Evolutionary conservation across 2,329 filamentous ascomycete genomes (phyloP), one percentile per base, ranked within the genome.

Genomic region (Amylocarpus encephaloides): DNA sequence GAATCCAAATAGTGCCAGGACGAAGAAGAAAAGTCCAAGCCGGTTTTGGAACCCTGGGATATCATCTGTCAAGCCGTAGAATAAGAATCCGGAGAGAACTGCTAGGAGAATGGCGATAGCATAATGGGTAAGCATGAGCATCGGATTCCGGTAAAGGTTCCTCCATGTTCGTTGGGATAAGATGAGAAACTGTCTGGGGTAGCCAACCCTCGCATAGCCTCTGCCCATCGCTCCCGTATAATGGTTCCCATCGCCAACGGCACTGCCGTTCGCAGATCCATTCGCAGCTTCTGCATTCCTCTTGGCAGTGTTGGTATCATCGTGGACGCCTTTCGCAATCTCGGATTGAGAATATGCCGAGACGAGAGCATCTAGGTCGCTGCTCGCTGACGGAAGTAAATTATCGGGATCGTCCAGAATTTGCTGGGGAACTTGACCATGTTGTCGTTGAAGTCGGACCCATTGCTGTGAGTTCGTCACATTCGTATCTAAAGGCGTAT

Each of bases 91-190:
- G 1, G 92, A 91, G 51, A 98, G 86, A 5, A 97, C 92, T 1
- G 91, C 93, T 5, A 98, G 79, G 0, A 97, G 72, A 53, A 98
- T 97, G 6, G 93, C 90, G 59, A 96, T 97, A 34, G 93, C 93
- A 66, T 97, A 98, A 70, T 98, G 93, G 0, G 91, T 96, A 51
- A 98, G 79, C 93, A 98, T 98, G 52, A 98, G 74, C 80, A 97
- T 91, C 1, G 93, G 93, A 67, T 98, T 96, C 50, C 93, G 84
- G 73, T 98, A 97, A 6, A 98, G 77, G 65, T 98, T 98, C 65
- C 87, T 90, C 92, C 92, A 98, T 0, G 93, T 98, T 41, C 93
- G 82, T 62, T 83, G 79, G 0, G 92, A 95, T 11, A 98, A 75
- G 60, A 98, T 96, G 48, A 84, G 65, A 68, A 98, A 97, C 68